Evolutionary conservation across 164 flowering plant genomes (phyloP).

Genomic region (Magnolia kwangsiensis): DNA sequence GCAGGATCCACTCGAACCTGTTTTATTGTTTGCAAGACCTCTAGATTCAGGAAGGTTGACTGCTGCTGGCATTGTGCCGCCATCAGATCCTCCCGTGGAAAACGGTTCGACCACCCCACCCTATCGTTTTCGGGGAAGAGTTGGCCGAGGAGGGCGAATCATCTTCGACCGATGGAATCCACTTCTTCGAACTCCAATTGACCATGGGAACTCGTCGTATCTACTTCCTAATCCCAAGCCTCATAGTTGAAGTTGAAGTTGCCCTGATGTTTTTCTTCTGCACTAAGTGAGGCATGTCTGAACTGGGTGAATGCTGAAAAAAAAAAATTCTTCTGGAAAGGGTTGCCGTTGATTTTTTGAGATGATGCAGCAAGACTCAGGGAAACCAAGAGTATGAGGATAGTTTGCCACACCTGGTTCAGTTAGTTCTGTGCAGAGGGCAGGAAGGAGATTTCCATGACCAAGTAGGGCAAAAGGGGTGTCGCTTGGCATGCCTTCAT

Average conservation of each 20-base stretch:
- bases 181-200: constrained; percentile 45
- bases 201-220: constrained; percentile 44
- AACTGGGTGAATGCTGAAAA: constrained; percentile 2
- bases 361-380: constrained; percentile 6
- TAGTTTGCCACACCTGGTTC: not conserved
- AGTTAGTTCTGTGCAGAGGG: not conserved
- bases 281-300: not conserved
- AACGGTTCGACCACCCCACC: constrained; percentile 31
- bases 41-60: constrained; percentile 71
- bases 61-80: constrained; percentile 74
- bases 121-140: constrained; percentile 61
- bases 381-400: constrained; percentile 6
- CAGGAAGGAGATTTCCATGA: not conserved
- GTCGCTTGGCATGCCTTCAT: not conserved
- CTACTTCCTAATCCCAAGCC: constrained; percentile 41
- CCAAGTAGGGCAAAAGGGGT: not conserved
- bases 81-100: constrained; percentile 41
- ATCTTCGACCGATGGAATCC: constrained; percentile 95
- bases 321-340: not conserved
- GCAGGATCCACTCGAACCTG: constrained; percentile 92
- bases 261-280: not conserved
- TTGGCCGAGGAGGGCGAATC: constrained; percentile 92
- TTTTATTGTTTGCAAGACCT: constrained; percentile 74
- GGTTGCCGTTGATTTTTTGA: not conserved
- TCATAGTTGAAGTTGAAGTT: constrained; percentile 7